Evolutionary conservation across 352 stramenopile species (phyloP).

Genomic region (Pythium biforme): DNA sequence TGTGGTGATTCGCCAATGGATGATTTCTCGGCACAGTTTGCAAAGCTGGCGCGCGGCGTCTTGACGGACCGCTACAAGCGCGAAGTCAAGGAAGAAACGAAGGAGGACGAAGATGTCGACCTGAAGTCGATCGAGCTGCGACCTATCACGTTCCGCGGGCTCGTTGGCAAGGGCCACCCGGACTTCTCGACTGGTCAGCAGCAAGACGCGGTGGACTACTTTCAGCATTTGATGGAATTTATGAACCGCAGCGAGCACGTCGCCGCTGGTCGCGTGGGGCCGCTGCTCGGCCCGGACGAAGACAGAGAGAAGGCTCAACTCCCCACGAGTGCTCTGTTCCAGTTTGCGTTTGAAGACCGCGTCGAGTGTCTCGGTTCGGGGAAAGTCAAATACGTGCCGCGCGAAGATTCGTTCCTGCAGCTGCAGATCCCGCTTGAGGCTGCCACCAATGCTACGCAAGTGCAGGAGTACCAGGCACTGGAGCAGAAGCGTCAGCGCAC

Average conservation of each 20-base stretch:
- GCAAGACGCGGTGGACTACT: conserved; percentile 98
- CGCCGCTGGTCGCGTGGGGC: conserved; percentile 44
- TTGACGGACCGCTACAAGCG: conserved; percentile 83
- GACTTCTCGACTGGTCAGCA: conserved; percentile 97
- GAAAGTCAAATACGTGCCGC: conserved; percentile 88
- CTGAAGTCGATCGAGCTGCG: conserved; percentile 41
- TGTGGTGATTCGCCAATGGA: conserved; percentile 29
- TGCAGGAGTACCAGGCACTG: conserved; percentile 83
- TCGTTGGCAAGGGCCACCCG: conserved; percentile 94
- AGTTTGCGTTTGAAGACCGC: conserved; percentile 88
- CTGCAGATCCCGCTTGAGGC: conserved; percentile 88
- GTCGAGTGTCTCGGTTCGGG: conserved; percentile 72
- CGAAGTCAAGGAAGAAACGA: conserved; percentile 23
- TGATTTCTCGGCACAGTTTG: conserved; percentile 91
- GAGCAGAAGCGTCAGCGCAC: conserved; percentile 87
- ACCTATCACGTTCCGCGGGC: conserved; percentile 93
- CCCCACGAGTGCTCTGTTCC: conserved; percentile 89
- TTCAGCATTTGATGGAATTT: conserved; percentile 94
- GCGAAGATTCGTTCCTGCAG: conserved; percentile 79
- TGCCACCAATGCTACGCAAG: conserved; percentile 82
- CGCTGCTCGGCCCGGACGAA: conserved; percentile 31
- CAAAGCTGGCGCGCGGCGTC: conserved; percentile 89
- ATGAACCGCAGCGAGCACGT: conserved; percentile 86
- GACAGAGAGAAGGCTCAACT: conserved; percentile 38
- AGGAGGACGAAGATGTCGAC: conserved; percentile 25